Percentiles rank a stretch among this genome's conserved stretches.
Evolutionary conservation across 148 eudicot species (phyloP).

Genomic region (Chenopodium quinoa): DNA sequence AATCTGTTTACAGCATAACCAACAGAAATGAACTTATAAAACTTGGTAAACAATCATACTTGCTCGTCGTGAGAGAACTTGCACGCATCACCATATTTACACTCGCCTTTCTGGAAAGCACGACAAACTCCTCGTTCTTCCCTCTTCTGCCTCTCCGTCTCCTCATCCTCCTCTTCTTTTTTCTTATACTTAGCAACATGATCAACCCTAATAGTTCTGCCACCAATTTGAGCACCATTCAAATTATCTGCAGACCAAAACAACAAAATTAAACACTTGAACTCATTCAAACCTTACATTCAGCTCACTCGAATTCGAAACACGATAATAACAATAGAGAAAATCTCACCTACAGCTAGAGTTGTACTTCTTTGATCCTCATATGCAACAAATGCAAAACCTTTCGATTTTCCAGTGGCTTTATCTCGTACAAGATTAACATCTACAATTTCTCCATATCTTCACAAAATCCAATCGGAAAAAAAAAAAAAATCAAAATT

Average conservation of each 20-base stretch:
- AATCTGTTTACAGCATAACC: background rate
- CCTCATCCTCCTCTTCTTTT: conserved; percentile 96
- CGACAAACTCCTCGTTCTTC: conserved; percentile 95
- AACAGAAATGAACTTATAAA: background rate
- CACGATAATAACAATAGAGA: background rate
- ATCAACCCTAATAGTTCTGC: conserved; percentile 84
- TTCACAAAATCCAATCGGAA: conserved; percentile 23
- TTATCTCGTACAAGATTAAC: conserved; percentile 90
- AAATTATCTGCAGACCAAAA: conserved; percentile 57
- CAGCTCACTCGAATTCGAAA: background rate
- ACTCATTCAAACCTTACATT: conserved; percentile 1
- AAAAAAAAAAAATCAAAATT: background rate
- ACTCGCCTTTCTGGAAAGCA: conserved; percentile 86
- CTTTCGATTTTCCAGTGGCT: conserved; percentile 89
- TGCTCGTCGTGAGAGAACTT: conserved; percentile 88
- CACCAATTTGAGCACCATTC: conserved; percentile 81
- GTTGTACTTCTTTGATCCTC: conserved; percentile 96
- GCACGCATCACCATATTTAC: conserved; percentile 82
- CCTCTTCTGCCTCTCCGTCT: conserved; percentile 67
- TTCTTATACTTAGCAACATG: conserved; percentile 81
- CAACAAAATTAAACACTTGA: background rate
- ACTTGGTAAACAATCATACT: conserved; percentile 30
- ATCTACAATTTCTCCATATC: conserved; percentile 92
- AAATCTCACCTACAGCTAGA: conserved; percentile 80
- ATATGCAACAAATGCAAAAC: conserved; percentile 87